These are phyloP conservation scores for Globisporangium paddicum DNA, from an alignment of 352 stramenopile species.

Conservation along the genomic window DNA sequence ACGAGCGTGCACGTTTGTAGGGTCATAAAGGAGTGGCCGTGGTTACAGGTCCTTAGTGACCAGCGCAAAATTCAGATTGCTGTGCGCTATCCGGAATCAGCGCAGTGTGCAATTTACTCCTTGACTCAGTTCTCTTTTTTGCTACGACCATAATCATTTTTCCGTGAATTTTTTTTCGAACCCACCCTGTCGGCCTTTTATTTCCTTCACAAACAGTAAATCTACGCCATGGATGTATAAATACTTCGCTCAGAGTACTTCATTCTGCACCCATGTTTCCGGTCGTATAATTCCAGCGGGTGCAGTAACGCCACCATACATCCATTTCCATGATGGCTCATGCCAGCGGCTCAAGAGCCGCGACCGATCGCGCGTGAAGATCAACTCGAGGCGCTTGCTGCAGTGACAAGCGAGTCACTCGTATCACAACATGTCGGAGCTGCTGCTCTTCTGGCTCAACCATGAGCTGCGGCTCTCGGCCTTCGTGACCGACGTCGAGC, in stretches of 20 bases:
- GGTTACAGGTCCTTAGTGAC: no score
- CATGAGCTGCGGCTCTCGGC: slow-evolving; percentile 71
- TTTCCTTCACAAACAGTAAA: neutral
- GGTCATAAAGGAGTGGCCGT: no score
- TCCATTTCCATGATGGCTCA: neutral
- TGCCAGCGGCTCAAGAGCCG: neutral
- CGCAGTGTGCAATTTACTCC: no score
- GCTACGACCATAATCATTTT: no score
- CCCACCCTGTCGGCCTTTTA: neutral
- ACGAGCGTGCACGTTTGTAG: no score
- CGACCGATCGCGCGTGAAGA: slow-evolving; percentile 3
- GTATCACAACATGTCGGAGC: slow-evolving; percentile 48
- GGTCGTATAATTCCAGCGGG: neutral
- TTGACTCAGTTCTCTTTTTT: no score
- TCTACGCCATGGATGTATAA: neutral
- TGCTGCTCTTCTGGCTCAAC: slow-evolving; percentile 82
- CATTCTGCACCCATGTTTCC: neutral
- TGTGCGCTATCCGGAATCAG: no score
- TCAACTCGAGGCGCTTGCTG: no score
- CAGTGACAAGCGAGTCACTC: neutral
- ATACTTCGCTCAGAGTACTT: neutral
- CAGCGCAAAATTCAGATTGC: no score
- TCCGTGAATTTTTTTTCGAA: neutral
- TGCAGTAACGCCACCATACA: neutral
- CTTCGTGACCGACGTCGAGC: slow-evolving; percentile 57